Base-by-base conservation (phyloP, 768 basidiomycete genomes). In the Dioszegia hungarica region DNA sequence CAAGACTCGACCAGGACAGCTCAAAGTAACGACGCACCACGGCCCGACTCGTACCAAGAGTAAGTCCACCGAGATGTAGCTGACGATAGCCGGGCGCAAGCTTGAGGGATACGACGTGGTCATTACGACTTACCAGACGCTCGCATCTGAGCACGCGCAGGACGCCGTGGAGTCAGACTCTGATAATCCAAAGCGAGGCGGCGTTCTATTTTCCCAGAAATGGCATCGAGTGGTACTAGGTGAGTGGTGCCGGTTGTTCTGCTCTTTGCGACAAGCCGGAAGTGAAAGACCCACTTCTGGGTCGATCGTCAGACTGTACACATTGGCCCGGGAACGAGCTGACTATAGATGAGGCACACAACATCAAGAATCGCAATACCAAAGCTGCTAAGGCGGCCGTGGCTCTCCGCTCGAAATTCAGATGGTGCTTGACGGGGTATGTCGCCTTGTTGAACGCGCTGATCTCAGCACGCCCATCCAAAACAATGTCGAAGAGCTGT, bases 401-500 rank as follows among this genome's bases (percentile, higher is more conserved):
- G 58, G 86, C 80, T 5, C 79, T 94, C n/a, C 75, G 85, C 44
- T 82, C 82, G 14, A 89, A 87, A 67, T 91, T 82, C 74, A 81
- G 88, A 51, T 95, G 92, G 92, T 89, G 86, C 73, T 77, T 93
- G 54, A 92, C 89, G 5, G 91, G 76, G 71, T 76, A 49, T 56
- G 75, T 57, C 10, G 19, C 36, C 20, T 47, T 31, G 14, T 14
- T 45, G 47, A 52, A 43, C 17, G 12, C 22, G 46, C 44, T 58
- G 20, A 54, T 45, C 25, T 34, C 34, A 75, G 75, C 41, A 75
- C 76, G 3, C 75, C 73, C 0, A 75, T 77, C 22, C 75, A 98
- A 80, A 98, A 99, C 78, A 86, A 80, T 46, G 87, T 97, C 17
- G 85, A 87, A 44, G 95, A 99, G 66, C 78, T 99, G 5, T 95